Percentiles rank a stretch among this genome's conserved stretches.
Evolutionary conservation across 306 rosid species (phyloP).

Genomic region (Vicia villosa): DNA sequence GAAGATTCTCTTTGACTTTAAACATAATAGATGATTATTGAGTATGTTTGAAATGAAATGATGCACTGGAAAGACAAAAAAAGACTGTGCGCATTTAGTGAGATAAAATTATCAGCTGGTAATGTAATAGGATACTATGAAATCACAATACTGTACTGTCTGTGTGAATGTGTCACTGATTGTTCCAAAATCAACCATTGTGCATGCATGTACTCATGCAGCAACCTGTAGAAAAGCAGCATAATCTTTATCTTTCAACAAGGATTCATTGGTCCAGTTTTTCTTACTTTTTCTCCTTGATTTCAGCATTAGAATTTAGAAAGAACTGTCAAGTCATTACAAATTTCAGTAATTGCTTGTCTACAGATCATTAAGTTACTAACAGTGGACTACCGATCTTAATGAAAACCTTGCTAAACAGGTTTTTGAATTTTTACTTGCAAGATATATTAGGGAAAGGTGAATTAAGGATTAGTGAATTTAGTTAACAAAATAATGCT

Average conservation of each 20-base stretch:
- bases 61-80: slow-evolving; percentile 4
- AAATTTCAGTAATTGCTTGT: neutral
- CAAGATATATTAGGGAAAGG: neutral
- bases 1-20: slow-evolving; percentile 35
- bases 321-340: neutral
- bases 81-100: slow-evolving; percentile 23
- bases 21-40: neutral
- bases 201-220: slow-evolving; percentile 5
- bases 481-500: slow-evolving; percentile 4
- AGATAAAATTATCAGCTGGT: slow-evolving; percentile 27
- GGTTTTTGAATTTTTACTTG: neutral
- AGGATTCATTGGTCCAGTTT: neutral
- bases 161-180: neutral
- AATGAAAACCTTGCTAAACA: neutral
- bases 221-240: neutral
- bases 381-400: neutral
- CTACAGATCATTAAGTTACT: neutral
- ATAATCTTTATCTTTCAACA: neutral
- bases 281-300: slow-evolving; percentile 14
- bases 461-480: neutral
- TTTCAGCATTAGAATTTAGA: slow-evolving; percentile 27
- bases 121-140: slow-evolving; percentile 37
- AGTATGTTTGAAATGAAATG: slow-evolving; percentile 14
- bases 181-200: neutral
- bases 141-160: neutral